Percentiles rank a stretch among this genome's conserved stretches.
Conservation (phyloP, 2,329 filamentous ascomycete species). For the Leptographium wingfieldii region DNA sequence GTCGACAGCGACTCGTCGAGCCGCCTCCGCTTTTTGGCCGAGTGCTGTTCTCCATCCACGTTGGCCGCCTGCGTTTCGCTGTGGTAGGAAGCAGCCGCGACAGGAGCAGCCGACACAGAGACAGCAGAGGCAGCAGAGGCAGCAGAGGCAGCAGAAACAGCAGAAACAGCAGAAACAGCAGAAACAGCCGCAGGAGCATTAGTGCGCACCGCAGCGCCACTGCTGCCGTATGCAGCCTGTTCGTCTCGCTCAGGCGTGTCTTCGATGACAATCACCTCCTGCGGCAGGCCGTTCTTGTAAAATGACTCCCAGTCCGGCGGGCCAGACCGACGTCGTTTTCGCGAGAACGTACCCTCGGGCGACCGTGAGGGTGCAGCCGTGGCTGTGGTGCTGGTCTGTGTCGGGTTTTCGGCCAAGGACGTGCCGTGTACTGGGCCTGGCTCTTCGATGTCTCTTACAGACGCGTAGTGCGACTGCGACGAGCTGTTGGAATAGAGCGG, state of each 20-base stretch:
- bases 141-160: no score
- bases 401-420: slow-evolving; percentile 15
- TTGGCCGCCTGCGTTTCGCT: slow-evolving; percentile 10
- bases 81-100: background rate
- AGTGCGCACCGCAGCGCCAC: background rate
- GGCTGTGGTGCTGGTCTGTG: slow-evolving; percentile 18
- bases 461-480: slow-evolving; percentile 18
- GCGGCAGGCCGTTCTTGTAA: slow-evolving; percentile 71
- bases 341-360: slow-evolving; percentile 18
- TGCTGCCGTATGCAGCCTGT: slow-evolving; percentile 13
- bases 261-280: slow-evolving; percentile 77
- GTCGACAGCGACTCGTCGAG: slow-evolving; percentile 32
- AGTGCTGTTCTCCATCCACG: slow-evolving; percentile 27
- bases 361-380: slow-evolving; percentile 25
- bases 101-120: slow-evolving; percentile 3
- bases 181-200: no score
- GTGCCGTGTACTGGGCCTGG: background rate
- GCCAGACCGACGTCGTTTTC: slow-evolving; percentile 45
- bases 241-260: slow-evolving; percentile 52
- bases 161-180: no score
- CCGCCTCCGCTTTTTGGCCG: slow-evolving; percentile 64
- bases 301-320: slow-evolving; percentile 69
- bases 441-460: slow-evolving; percentile 7
- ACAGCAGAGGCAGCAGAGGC: no score
- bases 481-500: background rate